Evolutionary conservation across 805 yeast species (phyloP), one percentile per base, ranked within the genome.

Genomic region (Hanseniaspora vineae): DNA sequence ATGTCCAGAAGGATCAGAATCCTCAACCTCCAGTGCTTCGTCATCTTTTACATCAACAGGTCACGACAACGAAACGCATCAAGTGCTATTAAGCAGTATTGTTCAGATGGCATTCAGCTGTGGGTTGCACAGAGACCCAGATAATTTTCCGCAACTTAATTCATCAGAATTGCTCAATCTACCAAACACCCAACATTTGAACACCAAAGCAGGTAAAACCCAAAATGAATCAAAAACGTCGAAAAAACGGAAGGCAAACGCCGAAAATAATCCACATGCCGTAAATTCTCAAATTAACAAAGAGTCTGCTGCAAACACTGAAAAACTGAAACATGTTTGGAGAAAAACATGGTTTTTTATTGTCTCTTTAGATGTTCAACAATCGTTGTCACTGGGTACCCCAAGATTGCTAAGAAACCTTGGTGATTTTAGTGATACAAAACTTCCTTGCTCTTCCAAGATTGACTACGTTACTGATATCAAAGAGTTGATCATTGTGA

Each of bases 111-210:
- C 81, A 0, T 69, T 76, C 47, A 71, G 81, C 37, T 70, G 81
- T 52, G 89, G 88, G 0, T 57, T 81, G 23, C 80, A 81, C 57
- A 68, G 87, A 54, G 88, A 81, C 52, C 87, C 88, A 0, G 72
- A 69, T 43, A 66, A 66, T 39, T 76, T 77, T 53, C 69, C 71
- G 13, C 71, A 69, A 50, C 60, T 69, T 45, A 65, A 63, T 31
- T 58, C 59, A 10, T 57, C 47, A 42, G 42, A 44, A 6, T 31
- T 43, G 44, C 42, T 35, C 46, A 46, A 18, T 42, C 44, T 6
- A 32, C 50, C 6, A 46, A 49, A 19, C 42, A 44, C 17, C 42
- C 48, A 31, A 42, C 46, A 46, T 18, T 19, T 47, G 17, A 47
- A 33, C 23, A 31, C 35, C 6, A 44, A 33, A 35, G 13, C 33